Conservation (phyloP, 2,329 filamentous ascomycete species). For the Cladophialophora immunda region DNA sequence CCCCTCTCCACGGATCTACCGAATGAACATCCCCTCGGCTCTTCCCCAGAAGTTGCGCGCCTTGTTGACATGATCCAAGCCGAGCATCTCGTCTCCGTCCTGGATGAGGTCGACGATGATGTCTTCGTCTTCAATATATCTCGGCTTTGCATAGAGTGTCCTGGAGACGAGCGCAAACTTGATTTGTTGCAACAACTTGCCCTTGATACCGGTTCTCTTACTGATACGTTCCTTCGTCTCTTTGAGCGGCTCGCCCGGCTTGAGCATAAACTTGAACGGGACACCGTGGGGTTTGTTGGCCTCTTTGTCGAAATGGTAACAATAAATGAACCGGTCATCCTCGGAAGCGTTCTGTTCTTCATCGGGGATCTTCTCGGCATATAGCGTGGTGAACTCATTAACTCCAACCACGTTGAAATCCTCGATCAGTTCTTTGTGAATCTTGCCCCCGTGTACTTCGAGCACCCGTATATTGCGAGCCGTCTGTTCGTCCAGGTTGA, state of each 20-base stretch:
- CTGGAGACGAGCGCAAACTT: constrained; percentile 87
- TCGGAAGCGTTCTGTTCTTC: constrained; percentile 71
- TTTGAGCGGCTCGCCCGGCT: constrained; percentile 83
- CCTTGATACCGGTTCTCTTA: constrained; percentile 91
- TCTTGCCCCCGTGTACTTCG: constrained; percentile 82
- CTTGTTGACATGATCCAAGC: constrained; percentile 71
- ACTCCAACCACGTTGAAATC: constrained; percentile 80
- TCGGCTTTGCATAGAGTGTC: constrained; percentile 75
- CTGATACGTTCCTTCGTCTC: constrained; percentile 96
- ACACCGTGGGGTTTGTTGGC: constrained; percentile 83
- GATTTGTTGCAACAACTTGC: constrained; percentile 98
- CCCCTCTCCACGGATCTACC: constrained; percentile 26
- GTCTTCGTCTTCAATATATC: constrained; percentile 80
- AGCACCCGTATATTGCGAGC: constrained; percentile 79
- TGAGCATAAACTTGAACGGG: constrained; percentile 88
- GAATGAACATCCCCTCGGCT: constrained; percentile 70
- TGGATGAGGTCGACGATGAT: constrained; percentile 68
- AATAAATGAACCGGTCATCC: constrained; percentile 74
- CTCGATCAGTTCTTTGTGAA: constrained; percentile 77
- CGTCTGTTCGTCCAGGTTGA: constrained; percentile 78
- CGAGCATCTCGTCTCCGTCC: constrained; percentile 75
- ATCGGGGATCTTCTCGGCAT: constrained; percentile 81
- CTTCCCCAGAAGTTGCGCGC: constrained; percentile 66
- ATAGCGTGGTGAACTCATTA: constrained; percentile 83
- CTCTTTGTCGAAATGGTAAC: constrained; percentile 94